Conservation (phyloP, 148 eudicot species). For the Diospyros lotus region DNA sequence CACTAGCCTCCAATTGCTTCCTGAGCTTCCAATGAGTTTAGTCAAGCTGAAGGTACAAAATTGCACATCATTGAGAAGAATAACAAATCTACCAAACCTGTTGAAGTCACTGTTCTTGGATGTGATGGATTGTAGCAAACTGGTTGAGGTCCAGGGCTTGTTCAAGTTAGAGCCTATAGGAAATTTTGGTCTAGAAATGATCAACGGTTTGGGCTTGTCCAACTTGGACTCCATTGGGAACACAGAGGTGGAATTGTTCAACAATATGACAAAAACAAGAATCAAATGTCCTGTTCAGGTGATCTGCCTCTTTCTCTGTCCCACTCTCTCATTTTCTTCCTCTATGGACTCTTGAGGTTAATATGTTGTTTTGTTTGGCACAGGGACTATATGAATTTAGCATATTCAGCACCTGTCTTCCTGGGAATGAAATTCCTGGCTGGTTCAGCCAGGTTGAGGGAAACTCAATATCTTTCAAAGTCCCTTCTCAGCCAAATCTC, state of each 20-base stretch:
- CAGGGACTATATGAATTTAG: background rate
- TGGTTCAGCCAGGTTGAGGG: background rate
- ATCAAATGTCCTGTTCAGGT: background rate
- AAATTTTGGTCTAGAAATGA: background rate
- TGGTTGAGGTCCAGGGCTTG: background rate
- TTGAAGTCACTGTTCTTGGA: background rate
- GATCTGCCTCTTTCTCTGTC: background rate
- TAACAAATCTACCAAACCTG: constrained; percentile 7
- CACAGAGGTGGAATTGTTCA: background rate
- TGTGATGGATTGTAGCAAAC: background rate
- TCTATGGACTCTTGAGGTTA: background rate
- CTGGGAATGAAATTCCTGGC: background rate
- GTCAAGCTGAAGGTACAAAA: background rate
- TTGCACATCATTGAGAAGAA: background rate
- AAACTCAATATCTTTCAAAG: background rate
- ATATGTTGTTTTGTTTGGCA: background rate
- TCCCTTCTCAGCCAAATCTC: background rate
- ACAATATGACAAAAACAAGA: background rate
- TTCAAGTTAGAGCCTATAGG: background rate
- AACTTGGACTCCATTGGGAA: background rate
- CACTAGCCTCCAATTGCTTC: background rate
- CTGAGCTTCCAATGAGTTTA: background rate
- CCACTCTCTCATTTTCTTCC: background rate
- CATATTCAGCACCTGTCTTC: background rate
- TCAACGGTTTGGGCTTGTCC: background rate